Base-by-base conservation (phyloP, 2,329 filamentous ascomycete genomes). In the Pleurostoma richardsiae region DNA sequence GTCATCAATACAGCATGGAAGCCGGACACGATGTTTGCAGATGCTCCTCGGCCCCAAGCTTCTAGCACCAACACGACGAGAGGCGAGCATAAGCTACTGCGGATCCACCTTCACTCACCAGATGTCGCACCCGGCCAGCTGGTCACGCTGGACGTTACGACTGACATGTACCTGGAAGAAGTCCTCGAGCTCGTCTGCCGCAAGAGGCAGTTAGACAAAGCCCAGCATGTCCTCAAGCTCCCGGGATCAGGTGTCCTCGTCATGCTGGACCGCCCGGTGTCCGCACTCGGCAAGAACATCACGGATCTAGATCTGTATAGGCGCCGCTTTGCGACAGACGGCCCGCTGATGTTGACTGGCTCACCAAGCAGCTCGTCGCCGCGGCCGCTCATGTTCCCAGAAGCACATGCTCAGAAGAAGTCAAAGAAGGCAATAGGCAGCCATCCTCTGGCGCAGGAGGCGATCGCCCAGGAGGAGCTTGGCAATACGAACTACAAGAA, bases 111-210 rank as follows among this genome's bases (percentile, higher is more conserved):
- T 54, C 73, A 82, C 64, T 82, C 80, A 4, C 77, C 82, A 0
- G 86, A 90, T 59, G 73, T 82, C 5, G 77, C 85, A 6, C 81
- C 87, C 41, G 85, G 86, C n/a, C 85, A 86, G 58, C 82, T 83
- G 69, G 78, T 89, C 28, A 85, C 83, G 2, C 70, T 91, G 19
- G 82, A 88, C 51, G 87, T 89, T 41, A 91, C 86, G 0, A 90
- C 86, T 0, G 87, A 92, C 55, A 92, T 85, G 30, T 94, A 91
- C 61, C 80, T 94, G 40, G 87, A 86, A 40, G 88, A 94, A 62
- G 82, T 94, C 29, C 81, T 92, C 44, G 88, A 92, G 59, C 75
- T 83, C 53, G 84, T 88, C 3, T 94, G 88, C 62, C 80, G 83
- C 39, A 88, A 88, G 64, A 76, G 90, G 40, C 82, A 88, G 48